Evolutionary conservation across 345 rosid species (phyloP).

Genomic region (Isatis tinctoria): DNA sequence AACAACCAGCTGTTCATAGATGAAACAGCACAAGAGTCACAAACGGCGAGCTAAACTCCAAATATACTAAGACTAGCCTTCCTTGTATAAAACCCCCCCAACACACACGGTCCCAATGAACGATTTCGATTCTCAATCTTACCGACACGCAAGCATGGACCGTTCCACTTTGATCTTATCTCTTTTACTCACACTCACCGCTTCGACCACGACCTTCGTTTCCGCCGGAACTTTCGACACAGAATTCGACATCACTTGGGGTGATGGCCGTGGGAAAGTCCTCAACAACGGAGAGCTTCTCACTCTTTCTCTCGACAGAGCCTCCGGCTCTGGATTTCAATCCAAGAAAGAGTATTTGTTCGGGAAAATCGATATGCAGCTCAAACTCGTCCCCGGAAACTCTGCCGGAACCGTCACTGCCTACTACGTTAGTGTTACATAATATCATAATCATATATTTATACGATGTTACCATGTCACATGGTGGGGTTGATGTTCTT

Average conservation of each 20-base stretch:
- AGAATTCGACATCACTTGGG: conserved; percentile 57
- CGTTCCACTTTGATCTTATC: conserved; percentile 29
- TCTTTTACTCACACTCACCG: conserved; percentile 17
- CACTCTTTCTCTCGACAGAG: conserved; percentile 49
- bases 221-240: conserved; percentile 39
- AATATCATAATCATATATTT: not conserved
- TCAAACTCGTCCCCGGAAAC: conserved; percentile 56
- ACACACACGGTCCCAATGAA: conserved; percentile 30
- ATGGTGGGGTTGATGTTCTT: not conserved
- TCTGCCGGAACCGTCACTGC: conserved; percentile 62
- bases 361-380: conserved; percentile 55
- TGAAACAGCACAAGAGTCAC: conserved; percentile 26
- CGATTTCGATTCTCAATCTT: conserved; percentile 13
- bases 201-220: conserved; percentile 11
- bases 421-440: conserved; percentile 42
- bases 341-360: conserved; percentile 54
- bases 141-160: conserved; percentile 27
- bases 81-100: conserved; percentile 22
- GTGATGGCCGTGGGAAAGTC: conserved; percentile 52
- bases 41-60: conserved; percentile 28
- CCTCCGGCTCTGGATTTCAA: conserved; percentile 63
- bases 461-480: not conserved
- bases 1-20: conserved; percentile 25
- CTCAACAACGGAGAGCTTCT: conserved; percentile 56
- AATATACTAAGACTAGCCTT: conserved; percentile 6